phyloP scores from a whole-genome alignment of 306 rosid genomes.

The Quillaja saponaria region DNA sequence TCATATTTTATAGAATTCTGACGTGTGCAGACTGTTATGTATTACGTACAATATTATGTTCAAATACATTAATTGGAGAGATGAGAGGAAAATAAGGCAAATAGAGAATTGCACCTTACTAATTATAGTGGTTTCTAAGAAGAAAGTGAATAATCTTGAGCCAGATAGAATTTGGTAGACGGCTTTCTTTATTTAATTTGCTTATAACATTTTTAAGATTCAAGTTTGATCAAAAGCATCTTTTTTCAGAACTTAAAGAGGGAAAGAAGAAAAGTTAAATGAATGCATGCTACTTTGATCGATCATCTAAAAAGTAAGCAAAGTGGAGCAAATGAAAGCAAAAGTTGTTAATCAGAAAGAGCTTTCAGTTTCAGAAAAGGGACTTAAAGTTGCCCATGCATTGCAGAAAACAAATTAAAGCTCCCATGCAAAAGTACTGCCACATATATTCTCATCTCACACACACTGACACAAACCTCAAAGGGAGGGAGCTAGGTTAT shows the following conservation, averaged over 20 bases:
- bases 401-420: background rate
- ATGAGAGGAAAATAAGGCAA: too few species aligned
- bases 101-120: too few species aligned
- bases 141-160: too few species aligned
- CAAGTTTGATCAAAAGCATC: slow-evolving; percentile 24
- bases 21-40: too few species aligned
- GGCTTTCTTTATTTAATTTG: slow-evolving; percentile 4
- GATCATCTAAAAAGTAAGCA: slow-evolving; percentile 24
- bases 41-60: too few species aligned
- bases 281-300: slow-evolving; percentile 38
- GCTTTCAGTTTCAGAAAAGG: slow-evolving; percentile 47
- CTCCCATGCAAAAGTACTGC: slow-evolving; percentile 20
- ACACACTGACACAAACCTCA: slow-evolving; percentile 23
- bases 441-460: too few species aligned
- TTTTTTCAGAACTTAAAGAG: slow-evolving; percentile 27
- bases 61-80: too few species aligned
- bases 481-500: slow-evolving; percentile 15
- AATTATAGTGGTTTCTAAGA: too few species aligned
- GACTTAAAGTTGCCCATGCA: slow-evolving; percentile 31
- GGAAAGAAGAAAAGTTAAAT: slow-evolving; percentile 23
- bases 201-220: slow-evolving; percentile 17
- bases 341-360: slow-evolving; percentile 50
- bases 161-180: slow-evolving; percentile 4
- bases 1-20: too few species aligned
- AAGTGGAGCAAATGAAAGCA: slow-evolving; percentile 47